Base-by-base conservation (phyloP, 2,329 filamentous ascomycete genomes). In the Xylaria digitata region DNA sequence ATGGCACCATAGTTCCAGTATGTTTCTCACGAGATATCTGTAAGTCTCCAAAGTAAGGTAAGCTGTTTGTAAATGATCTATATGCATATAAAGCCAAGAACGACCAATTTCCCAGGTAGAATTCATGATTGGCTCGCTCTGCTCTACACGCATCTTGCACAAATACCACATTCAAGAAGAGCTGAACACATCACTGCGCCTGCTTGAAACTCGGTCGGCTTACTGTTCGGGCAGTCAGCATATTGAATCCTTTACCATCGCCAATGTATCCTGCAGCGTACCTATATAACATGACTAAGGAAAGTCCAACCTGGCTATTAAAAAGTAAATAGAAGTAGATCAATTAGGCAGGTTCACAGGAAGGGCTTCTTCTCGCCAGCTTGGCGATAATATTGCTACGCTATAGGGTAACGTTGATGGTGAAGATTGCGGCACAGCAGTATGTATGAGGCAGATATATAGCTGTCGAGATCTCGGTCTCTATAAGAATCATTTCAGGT, bases 161-260 rank as follows among this genome's bases (percentile, higher is more conserved):
- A 23, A 42, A 13, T 32, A 40, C 21, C 9, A 34, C 52, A 17
- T 23, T 34, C 1, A 17, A 37, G n/a, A 48, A 30, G 4, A 34
- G n/a, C 19, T 26, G 23, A 46, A 45, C 26, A n/a, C 13, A 37
- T 21, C 15, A 19, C 8, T 21, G 43, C 42, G 11, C 26, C 9
- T 21, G 8, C 7, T 15, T 37, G 9, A 26, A 8, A 17, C 15
- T 26, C 34, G 19, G 26, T 34, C 26, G 8, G 19, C 48, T 61
- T 55, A 55, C 59, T 54, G 50, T 48, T 61, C 26, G 6, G 15
- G 32, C 13, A 48, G 59, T 48, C 59, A 61, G 49, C 40, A 23
- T 37, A 55, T 26, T 8, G 26, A 46, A 46, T 45, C 49, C 42
- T 46, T 37, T 21, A 15, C 19, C n/a, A 26, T 11, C 40, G 23